A percentile compares a stretch with the other conserved stretches of the same genome.
These are phyloP conservation scores for Candida glucosophila DNA, from an alignment of 1,139 yeast genomes.

Conservation along the genomic window DNA sequence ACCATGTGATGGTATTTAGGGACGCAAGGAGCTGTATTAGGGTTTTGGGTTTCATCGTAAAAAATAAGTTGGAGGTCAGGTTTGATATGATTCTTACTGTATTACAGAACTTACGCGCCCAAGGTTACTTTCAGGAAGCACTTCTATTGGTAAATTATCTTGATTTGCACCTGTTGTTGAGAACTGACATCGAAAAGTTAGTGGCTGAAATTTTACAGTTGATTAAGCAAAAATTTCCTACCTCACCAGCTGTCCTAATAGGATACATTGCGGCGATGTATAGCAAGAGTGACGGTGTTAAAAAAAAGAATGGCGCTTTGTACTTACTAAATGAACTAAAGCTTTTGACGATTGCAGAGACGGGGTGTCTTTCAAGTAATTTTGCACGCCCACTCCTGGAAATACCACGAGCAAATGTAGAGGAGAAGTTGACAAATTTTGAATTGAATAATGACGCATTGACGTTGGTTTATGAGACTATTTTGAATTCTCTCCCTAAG, in stretches of 20 bases:
- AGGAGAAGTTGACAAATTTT: slow-evolving; percentile 18
- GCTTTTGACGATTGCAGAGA: slow-evolving; percentile 8
- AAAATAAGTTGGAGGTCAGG: slow-evolving; percentile 18
- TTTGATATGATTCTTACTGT: slow-evolving; percentile 18
- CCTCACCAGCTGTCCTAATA: slow-evolving; percentile 26
- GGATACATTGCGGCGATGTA: slow-evolving; percentile 31
- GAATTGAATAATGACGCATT: slow-evolving; percentile 16
- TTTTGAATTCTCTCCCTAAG: slow-evolving; percentile 11
- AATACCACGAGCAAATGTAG: slow-evolving; percentile 24
- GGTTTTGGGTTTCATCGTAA: slow-evolving; percentile 25
- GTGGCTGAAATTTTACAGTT: slow-evolving; percentile 24
- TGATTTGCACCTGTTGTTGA: slow-evolving; percentile 14
- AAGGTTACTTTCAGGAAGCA: slow-evolving; percentile 27
- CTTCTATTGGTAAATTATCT: slow-evolving; percentile 25
- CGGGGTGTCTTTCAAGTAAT: slow-evolving; percentile 1
- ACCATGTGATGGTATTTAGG: slow-evolving; percentile 30
- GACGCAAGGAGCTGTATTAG: slow-evolving; percentile 25
- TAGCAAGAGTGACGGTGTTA: slow-evolving; percentile 6
- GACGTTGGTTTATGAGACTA: slow-evolving; percentile 18
- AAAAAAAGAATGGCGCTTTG: slow-evolving; percentile 8
- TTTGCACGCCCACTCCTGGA: background rate
- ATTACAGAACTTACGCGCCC: slow-evolving; percentile 20
- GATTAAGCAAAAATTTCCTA: slow-evolving; percentile 21
- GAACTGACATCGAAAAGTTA: slow-evolving; percentile 12
- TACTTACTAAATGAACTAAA: slow-evolving; percentile 17